Evolutionary conservation across 345 rosid species (phyloP).

Genomic region (Corchorus capsularis): DNA sequence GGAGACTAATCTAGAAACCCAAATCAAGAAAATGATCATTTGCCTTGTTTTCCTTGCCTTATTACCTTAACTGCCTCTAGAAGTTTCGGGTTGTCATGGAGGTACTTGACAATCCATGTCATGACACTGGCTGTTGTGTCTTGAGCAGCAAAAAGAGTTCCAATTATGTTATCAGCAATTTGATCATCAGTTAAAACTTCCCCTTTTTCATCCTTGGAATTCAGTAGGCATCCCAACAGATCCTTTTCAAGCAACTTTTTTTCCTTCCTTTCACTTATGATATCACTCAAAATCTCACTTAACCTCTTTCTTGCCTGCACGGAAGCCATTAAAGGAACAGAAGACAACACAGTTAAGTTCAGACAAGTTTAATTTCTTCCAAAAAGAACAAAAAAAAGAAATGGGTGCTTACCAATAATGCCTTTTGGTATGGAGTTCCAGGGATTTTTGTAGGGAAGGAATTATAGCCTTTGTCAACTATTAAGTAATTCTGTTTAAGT

Average conservation of each 20-base stretch:
- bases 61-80: slow-evolving; percentile 74
- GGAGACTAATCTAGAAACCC: slow-evolving; percentile 16
- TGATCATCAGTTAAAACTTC: slow-evolving; percentile 42
- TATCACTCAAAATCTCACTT: slow-evolving; percentile 47
- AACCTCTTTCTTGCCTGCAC: slow-evolving; percentile 58
- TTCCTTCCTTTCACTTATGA: slow-evolving; percentile 57
- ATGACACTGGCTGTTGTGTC: slow-evolving; percentile 75
- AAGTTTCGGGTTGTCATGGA: slow-evolving; percentile 66
- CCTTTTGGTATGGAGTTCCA: slow-evolving; percentile 71
- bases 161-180: slow-evolving; percentile 67
- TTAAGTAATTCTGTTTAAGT: slow-evolving; percentile 66
- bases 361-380: neutral
- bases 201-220: slow-evolving; percentile 51
- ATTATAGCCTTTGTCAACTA: slow-evolving; percentile 81
- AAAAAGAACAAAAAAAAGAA: neutral
- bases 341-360: neutral
- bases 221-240: slow-evolving; percentile 49
- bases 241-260: slow-evolving; percentile 42
- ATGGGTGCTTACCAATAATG: slow-evolving; percentile 41
- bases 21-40: neutral
- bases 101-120: slow-evolving; percentile 84
- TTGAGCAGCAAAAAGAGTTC: slow-evolving; percentile 74
- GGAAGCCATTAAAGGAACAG: neutral
- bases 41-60: neutral
- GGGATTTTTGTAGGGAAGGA: slow-evolving; percentile 80